Conservation (phyloP, 352 stramenopile genomes). For the Pythium dissimile region DNA sequence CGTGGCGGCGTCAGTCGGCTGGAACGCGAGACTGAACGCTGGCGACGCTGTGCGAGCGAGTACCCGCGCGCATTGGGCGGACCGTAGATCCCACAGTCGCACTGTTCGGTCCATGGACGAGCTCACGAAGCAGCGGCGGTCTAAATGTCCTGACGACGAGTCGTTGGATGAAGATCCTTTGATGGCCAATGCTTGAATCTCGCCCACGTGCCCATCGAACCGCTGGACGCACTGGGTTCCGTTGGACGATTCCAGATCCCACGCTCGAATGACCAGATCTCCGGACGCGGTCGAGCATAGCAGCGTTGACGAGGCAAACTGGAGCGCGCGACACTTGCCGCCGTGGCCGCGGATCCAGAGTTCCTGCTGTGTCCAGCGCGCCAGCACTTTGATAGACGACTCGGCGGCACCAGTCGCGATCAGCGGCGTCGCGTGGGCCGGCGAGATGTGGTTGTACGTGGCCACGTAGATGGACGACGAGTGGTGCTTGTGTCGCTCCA, state of each 20-base stretch:
- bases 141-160: background rate
- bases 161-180: background rate
- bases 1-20: conserved; percentile 22
- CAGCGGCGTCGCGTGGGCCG: conserved; percentile 8
- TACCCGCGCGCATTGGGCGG: conserved; percentile 44
- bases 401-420: conserved; percentile 58
- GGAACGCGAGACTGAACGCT: conserved; percentile 44
- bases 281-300: conserved; percentile 40
- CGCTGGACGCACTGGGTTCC: conserved; percentile 14
- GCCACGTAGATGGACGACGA: conserved; percentile 52
- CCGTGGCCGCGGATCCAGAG: conserved; percentile 32
- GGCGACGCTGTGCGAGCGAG: conserved; percentile 31
- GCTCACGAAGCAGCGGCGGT: conserved; percentile 23
- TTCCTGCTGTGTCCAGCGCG: conserved; percentile 25
- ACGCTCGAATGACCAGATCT: conserved; percentile 48
- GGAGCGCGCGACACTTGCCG: conserved; percentile 46
- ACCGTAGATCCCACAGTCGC: conserved; percentile 66
- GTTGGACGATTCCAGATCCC: conserved; percentile 35
- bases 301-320: conserved; percentile 32
- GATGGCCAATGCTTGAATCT: conserved; percentile 55
- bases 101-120: conserved; percentile 57
- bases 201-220: conserved; percentile 61
- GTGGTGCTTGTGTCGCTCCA: conserved; percentile 66
- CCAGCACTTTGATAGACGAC: conserved; percentile 55
- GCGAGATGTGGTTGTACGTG: conserved; percentile 32